Percentiles rank a stretch among this genome's conserved stretches.
These are phyloP conservation scores for Oryza glumipatula DNA, from an alignment of 176 grass and related monocot species.

Conservation along the genomic window DNA sequence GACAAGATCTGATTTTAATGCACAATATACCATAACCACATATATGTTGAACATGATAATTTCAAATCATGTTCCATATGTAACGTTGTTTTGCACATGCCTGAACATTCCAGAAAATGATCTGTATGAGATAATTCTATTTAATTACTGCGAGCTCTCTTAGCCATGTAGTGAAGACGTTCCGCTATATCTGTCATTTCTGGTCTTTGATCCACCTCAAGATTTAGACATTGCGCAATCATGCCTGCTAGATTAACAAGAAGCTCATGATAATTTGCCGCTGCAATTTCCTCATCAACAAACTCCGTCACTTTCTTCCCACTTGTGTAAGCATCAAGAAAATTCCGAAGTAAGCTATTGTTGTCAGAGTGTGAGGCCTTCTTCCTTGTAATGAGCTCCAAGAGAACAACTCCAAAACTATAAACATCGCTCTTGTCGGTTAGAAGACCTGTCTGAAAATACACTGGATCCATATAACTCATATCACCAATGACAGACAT, in stretches of 20 bases:
- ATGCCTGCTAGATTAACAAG: neutral
- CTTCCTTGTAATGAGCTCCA: conserved; percentile 36
- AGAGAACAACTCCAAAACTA: conserved; percentile 41
- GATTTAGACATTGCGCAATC: conserved; percentile 1
- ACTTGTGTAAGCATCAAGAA: conserved; percentile 2
- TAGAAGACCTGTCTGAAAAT: neutral
- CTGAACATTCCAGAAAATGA: too few relatives aligned
- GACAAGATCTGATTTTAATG: too few relatives aligned
- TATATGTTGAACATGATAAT: too few relatives aligned
- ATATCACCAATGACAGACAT: neutral
- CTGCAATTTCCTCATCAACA: conserved; percentile 25
- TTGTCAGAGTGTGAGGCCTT: conserved; percentile 8
- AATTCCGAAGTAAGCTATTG: neutral
- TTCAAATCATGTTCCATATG: too few relatives aligned
- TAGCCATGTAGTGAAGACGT: neutral
- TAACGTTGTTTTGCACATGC: too few relatives aligned
- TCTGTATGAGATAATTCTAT: neutral
- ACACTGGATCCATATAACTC: conserved; percentile 41
- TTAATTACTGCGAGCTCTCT: neutral
- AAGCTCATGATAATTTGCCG: neutral
- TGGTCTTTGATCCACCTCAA: conserved; percentile 10
- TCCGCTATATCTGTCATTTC: conserved; percentile 13
- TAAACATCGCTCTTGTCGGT: conserved; percentile 41
- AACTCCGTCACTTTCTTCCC: neutral
- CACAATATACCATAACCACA: too few relatives aligned